phyloP scores from a whole-genome alignment of 2,329 filamentous ascomycete genomes.

The Coleophoma eucalyptorum region DNA sequence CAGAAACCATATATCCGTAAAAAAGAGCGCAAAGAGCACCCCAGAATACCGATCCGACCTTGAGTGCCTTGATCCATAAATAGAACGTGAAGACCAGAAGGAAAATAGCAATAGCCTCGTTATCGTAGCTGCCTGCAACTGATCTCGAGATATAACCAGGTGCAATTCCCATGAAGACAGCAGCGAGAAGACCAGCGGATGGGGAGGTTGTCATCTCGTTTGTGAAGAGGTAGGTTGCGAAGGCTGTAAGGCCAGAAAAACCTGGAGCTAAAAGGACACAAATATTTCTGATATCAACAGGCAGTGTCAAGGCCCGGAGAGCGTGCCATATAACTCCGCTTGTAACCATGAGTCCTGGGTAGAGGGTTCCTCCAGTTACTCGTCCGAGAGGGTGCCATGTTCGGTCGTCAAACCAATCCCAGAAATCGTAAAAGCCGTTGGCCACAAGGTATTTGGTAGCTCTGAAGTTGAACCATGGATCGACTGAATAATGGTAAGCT shows the following conservation, averaged over 20 bases:
- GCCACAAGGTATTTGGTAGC: constrained; percentile 96
- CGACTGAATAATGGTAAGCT: constrained; percentile 58
- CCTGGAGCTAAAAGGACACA: constrained; percentile 93
- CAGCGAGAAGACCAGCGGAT: constrained; percentile 91
- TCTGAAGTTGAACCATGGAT: constrained; percentile 99
- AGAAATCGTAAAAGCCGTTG: constrained; percentile 97
- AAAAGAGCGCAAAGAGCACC: constrained; percentile 90
- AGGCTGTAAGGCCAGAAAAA: constrained; percentile 90
- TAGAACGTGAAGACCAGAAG: constrained; percentile 97
- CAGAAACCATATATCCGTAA: constrained; percentile 99
- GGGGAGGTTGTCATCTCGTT: constrained; percentile 96
- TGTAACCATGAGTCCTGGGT: constrained; percentile 98
- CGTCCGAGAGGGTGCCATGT: constrained; percentile 99
- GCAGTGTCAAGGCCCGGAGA: constrained; percentile 82
- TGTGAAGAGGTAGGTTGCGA: constrained; percentile 90
- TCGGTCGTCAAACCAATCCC: constrained; percentile 99
- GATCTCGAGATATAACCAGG: constrained; percentile 98
- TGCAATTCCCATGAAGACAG: constrained; percentile 94
- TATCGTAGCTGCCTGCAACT: constrained; percentile 97
- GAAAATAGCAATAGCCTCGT: constrained; percentile 99
- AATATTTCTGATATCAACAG: constrained; percentile 97
- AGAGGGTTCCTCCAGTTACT: constrained; percentile 97
- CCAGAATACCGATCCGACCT: constrained; percentile 95
- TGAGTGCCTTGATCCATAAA: constrained; percentile 98
- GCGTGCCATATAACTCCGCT: constrained; percentile 95